Conservation (phyloP, 208 protist genomes). For the Leishmania major region DNA sequence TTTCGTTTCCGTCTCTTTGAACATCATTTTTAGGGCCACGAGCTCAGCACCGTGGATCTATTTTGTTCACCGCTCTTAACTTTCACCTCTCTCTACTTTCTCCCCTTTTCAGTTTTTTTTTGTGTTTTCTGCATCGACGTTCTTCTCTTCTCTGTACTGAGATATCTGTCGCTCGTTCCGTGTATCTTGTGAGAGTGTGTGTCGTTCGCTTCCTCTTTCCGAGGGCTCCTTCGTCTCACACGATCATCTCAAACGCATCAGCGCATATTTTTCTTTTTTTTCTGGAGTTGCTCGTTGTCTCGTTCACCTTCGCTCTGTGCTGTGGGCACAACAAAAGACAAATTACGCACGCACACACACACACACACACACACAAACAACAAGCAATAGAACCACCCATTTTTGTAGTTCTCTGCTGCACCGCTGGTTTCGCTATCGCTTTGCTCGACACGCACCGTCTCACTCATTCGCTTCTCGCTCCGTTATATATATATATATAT, state of each 20-base stretch:
- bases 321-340: neutral
- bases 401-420: neutral
- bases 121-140: neutral
- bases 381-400: neutral
- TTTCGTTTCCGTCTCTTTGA: neutral
- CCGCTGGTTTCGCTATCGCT: neutral
- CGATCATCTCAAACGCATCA: neutral
- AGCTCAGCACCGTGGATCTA: neutral
- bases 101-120: neutral
- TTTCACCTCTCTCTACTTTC: neutral
- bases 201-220: neutral
- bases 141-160: neutral
- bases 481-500: too few species aligned
- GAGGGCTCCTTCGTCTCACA: neutral
- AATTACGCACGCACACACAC: neutral
- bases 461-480: neutral
- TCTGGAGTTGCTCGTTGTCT: neutral
- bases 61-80: neutral
- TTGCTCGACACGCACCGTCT: neutral
- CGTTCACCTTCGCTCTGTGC: neutral
- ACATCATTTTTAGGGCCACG: neutral
- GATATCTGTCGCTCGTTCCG: neutral
- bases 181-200: neutral
- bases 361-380: too few species aligned
- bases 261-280: neutral